Percentiles rank a stretch among this genome's conserved stretches.
These are phyloP conservation scores for Metroxylon sagu DNA, from an alignment of 176 grass and related monocot species.

Conservation along the genomic window DNA sequence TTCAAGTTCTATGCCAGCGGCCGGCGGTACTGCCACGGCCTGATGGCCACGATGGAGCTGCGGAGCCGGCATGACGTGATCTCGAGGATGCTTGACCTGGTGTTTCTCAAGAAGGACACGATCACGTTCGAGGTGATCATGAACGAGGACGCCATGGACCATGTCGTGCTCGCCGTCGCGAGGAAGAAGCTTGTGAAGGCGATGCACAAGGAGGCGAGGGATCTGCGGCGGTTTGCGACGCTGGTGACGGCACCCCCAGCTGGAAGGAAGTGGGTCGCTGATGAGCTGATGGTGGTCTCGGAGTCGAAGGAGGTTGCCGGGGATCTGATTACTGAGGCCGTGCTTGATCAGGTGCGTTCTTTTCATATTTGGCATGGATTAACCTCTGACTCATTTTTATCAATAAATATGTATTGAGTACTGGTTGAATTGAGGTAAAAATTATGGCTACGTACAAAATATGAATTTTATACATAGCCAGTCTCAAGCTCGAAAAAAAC, in stretches of 20 bases:
- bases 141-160: conserved; percentile 93
- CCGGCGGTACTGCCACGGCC: conserved; percentile 79
- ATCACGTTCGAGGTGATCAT: conserved; percentile 89
- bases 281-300: conserved; percentile 63
- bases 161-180: conserved; percentile 62
- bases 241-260: conserved; percentile 26
- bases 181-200: conserved; percentile 72
- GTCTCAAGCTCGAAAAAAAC: no score
- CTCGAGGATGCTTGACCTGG: conserved; percentile 45
- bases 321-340: conserved; percentile 78
- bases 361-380: neutral
- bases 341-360: conserved; percentile 75
- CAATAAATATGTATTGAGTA: no score
- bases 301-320: conserved; percentile 92
- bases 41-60: conserved; percentile 97
- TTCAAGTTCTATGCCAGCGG: conserved; percentile 98
- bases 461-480: no score
- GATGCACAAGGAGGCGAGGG: conserved; percentile 90
- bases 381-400: no score
- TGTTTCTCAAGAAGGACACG: conserved; percentile 62
- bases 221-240: conserved; percentile 59
- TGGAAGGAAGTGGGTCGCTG: conserved; percentile 76
- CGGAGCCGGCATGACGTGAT: conserved; percentile 74
- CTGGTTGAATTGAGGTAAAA: no score
- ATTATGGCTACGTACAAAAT: no score